phyloP scores from a whole-genome alignment of 2,329 filamentous ascomycete genomes.

The Stemphylium beticola region DNA sequence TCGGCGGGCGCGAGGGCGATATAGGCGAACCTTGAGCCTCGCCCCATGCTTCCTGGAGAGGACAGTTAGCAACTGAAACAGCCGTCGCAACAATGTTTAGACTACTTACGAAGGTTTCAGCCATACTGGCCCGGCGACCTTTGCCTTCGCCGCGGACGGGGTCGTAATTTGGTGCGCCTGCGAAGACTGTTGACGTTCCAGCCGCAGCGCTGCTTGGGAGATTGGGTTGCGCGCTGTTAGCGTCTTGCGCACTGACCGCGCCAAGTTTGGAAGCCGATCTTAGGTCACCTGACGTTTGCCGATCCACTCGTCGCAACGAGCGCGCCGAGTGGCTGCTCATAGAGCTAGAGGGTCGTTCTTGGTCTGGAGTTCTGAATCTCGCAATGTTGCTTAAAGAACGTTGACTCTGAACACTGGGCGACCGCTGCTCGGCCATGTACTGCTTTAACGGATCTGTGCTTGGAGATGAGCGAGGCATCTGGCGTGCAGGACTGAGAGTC shows the following conservation, averaged over 20 bases:
- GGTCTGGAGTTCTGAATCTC: slow-evolving; percentile 51
- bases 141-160: slow-evolving; percentile 88
- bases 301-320: slow-evolving; percentile 72
- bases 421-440: slow-evolving; percentile 42
- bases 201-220: slow-evolving; percentile 41
- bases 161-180: slow-evolving; percentile 66
- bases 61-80: slow-evolving; percentile 31
- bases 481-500: slow-evolving; percentile 43
- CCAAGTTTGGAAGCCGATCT: slow-evolving; percentile 69
- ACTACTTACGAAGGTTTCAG: slow-evolving; percentile 88
- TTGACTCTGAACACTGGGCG: slow-evolving; percentile 53
- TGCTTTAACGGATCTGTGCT: slow-evolving; percentile 45
- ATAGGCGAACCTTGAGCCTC: slow-evolving; percentile 88
- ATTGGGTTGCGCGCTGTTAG: slow-evolving; percentile 42
- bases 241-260: slow-evolving; percentile 51
- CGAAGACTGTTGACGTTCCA: slow-evolving; percentile 47
- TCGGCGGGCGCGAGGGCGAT: slow-evolving; percentile 91
- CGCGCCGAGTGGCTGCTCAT: slow-evolving; percentile 67
- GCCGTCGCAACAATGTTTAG: slow-evolving; percentile 6
- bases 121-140: slow-evolving; percentile 79
- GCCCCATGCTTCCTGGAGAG: slow-evolving; percentile 83
- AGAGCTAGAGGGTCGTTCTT: slow-evolving; percentile 67
- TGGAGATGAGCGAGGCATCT: slow-evolving; percentile 46
- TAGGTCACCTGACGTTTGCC: slow-evolving; percentile 76
- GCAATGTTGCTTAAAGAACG: slow-evolving; percentile 51